Evolutionary conservation across 2,329 filamentous ascomycete species (phyloP), one percentile per base, ranked within the genome.

Genomic region (Phyllosticta citribraziliensis): DNA sequence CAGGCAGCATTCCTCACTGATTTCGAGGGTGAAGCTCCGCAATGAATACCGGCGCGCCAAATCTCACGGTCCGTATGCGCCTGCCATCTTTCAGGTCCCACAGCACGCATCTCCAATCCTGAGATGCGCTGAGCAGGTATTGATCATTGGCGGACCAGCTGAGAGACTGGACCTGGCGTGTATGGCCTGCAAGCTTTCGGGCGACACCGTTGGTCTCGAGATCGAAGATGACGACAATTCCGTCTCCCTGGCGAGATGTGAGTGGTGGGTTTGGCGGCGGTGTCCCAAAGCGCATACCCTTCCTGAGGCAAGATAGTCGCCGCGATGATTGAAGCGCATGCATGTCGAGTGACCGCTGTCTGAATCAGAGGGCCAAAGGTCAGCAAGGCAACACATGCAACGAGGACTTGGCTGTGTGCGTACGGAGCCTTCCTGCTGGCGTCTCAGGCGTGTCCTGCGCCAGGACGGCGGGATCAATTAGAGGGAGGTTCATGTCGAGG

Each of bases 121-220:
- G 91, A 53, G 91, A 96, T 11, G 91, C 89, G 62, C 91, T 96
- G 62, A 99, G 83, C 58, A 99, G 80, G 74, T 96, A 97, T 66
- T 90, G 84, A 25, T 94, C 93, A 75, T 91, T 90, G 68, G 88
- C 83, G 58, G 93, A 97, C 94, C 94, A 99, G 78, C 92, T 82
- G 63, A 99, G 76, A 57, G 90, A 96, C 67, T 96, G 93, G 62
- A 99, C 92, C 72, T 94, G 93, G 70, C 90, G 87, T 57, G 89
- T 96, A 76, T 99, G 94, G 12, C 93, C 94, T 66, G 91, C 86
- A 65, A 99, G 80, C 76, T 97, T 99, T 70, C 91, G 88, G 62
- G 94, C 94, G 4, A 97, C 90, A 47, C 94, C 93, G 81, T 95
- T 96, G 10, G 95, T 99, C 76, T 99, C 95, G 56, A 97, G 85